Evolutionary conservation across 2,329 filamentous ascomycete species (phyloP), one percentile per base, ranked within the genome.

Genomic region (Colletotrichum liriopes): DNA sequence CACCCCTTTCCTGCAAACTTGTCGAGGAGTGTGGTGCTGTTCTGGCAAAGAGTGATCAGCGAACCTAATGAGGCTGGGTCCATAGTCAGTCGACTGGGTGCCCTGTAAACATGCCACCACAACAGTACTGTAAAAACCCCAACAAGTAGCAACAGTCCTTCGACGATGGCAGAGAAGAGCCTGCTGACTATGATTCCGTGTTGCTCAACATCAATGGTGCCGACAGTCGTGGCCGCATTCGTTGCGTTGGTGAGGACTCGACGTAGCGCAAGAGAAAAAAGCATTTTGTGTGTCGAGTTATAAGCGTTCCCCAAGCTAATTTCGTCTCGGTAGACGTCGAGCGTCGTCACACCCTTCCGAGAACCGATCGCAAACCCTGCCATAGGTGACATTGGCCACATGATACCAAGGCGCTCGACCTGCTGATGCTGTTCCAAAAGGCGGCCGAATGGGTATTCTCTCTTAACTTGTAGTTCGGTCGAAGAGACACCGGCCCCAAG

Each of bases 171-270:
- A 0, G 82, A 80, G 12, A 82, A 78, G 0, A 72, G 1, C 2
- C 83, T 73, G 56, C 79, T 84, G 4, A 82, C 81, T 0, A 81
- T 60, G 0, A 84, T 76, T 0, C 80, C 83, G 0, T 75, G 69
- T 0, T 79, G 52, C 0, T 47, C 56, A 49, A 77, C 74, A 0
- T 79, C 64, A 0, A 77, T 26, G 0, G 64, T 52, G 0, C 80
- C 29, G 0, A 35, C 9, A 2, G 54, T 72, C 0, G 23, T 16
- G 3, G 6, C 7, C 3, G 41, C 41, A 6, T 1, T 49, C 1
- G 54, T 32, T 3, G 35, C 1, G 5, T 47, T 51, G 3, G 16
- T 11, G 8, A 73, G 41, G 6, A 75, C 51, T 0, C 59, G 41
- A 2, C 55, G 29, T 0, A 79, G 49, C 0, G 81, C 79, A 0